phyloP scores from a whole-genome alignment of 2,329 filamentous ascomycete genomes.

The Trichophaea hybrida region DNA sequence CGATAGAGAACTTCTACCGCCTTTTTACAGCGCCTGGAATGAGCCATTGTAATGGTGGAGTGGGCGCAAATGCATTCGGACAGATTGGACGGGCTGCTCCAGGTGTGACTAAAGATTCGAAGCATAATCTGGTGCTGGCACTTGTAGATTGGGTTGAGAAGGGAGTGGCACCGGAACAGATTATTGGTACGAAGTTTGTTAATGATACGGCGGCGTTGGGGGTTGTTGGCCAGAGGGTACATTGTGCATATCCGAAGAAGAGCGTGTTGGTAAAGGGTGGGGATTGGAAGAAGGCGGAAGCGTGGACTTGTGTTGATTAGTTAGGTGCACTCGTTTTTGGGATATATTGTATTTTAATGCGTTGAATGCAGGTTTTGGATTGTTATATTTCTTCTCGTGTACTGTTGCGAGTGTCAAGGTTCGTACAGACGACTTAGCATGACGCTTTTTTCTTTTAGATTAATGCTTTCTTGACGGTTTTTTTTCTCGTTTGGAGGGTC shows the following conservation, averaged over 20 bases:
- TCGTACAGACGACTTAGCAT: too few relatives aligned
- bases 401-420: too few relatives aligned
- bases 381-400: too few relatives aligned
- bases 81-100: neutral
- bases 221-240: constrained; percentile 40
- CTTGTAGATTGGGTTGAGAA: constrained; percentile 39
- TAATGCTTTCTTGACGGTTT: too few relatives aligned
- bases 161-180: constrained; percentile 29
- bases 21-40: constrained; percentile 30
- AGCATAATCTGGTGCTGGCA: constrained; percentile 32
- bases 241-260: constrained; percentile 33
- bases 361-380: too few relatives aligned
- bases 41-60: constrained; percentile 29
- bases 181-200: constrained; percentile 19
- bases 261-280: constrained; percentile 20
- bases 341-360: too few relatives aligned
- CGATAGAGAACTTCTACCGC: constrained; percentile 29
- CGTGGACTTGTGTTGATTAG: too few relatives aligned
- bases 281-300: too few relatives aligned
- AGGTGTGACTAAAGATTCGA: neutral
- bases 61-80: constrained; percentile 19
- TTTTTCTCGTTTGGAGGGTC: too few relatives aligned
- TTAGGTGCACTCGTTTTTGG: too few relatives aligned
- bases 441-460: too few relatives aligned
- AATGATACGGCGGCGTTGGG: constrained; percentile 32